phyloP scores from a whole-genome alignment of 345 rosid species.

The Linum usitatissimum region DNA sequence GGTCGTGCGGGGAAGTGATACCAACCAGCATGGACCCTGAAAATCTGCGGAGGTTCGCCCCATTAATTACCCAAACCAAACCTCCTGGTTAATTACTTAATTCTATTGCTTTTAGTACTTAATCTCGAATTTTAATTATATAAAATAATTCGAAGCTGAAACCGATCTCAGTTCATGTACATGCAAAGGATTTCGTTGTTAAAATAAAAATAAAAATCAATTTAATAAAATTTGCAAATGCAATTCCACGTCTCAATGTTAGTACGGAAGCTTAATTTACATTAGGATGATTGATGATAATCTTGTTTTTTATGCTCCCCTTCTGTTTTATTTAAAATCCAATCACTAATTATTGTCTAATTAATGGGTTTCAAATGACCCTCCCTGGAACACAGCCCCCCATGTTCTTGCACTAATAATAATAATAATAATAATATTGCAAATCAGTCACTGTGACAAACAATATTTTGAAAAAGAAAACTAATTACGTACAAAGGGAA shows the following conservation, averaged over 20 bases:
- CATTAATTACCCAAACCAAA: constrained; percentile 6
- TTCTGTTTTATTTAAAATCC: background rate
- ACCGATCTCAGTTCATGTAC: constrained; percentile 6
- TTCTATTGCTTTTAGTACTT: constrained; percentile 4
- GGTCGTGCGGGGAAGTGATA: constrained; percentile 33
- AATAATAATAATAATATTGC: background rate
- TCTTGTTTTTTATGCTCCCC: background rate
- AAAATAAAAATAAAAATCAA: background rate
- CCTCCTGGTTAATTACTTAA: constrained; percentile 13
- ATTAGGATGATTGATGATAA: background rate
- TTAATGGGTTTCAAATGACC: background rate
- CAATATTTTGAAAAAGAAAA: background rate
- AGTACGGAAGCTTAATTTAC: background rate
- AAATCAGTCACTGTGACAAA: background rate
- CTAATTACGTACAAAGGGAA: background rate
- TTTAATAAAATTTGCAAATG: background rate
- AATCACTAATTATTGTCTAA: constrained; percentile 12
- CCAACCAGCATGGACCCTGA: constrained; percentile 31
- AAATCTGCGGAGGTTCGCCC: constrained; percentile 21
- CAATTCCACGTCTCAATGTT: background rate
- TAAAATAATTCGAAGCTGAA: too few relatives aligned
- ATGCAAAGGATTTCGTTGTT: constrained; percentile 1
- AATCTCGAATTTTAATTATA: background rate
- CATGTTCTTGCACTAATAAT: background rate
- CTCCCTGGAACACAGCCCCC: background rate